These are phyloP conservation scores for Austropuccinia psidii DNA, from an alignment of 1,284 basidiomycete species.

Conservation along the genomic window DNA sequence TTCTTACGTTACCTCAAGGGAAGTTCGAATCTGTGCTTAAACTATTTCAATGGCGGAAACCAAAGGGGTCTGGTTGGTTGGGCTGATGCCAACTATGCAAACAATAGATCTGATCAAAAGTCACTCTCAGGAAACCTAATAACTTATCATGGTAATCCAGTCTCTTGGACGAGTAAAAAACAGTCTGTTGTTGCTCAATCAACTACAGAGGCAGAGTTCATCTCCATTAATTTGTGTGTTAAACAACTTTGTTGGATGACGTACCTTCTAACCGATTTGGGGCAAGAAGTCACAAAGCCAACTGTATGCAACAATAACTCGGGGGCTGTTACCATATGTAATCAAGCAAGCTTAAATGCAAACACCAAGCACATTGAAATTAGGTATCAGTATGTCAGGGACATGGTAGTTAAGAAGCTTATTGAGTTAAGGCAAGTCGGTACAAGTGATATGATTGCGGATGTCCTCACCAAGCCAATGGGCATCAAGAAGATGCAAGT, in stretches of 20 bases:
- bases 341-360: not conserved
- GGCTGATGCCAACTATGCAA: conserved; percentile 5
- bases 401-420: not conserved
- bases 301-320: not conserved
- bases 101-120: not conserved
- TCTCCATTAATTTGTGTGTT: not conserved
- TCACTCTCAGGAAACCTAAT: not conserved
- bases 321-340: not conserved
- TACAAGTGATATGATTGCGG: not conserved
- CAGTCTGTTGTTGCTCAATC: not conserved
- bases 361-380: conserved; percentile 22
- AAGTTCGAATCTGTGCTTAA: not conserved
- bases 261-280: not conserved
- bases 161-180: not conserved
- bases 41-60: not conserved
- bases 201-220: not conserved
- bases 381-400: conserved; percentile 2
- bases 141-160: not conserved
- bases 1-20: not conserved
- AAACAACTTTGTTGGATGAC: conserved; percentile 7
- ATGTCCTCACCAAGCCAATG: not conserved
- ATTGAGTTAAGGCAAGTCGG: not conserved
- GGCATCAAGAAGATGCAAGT: not conserved
- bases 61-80: not conserved
- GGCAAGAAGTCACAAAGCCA: not conserved